These are phyloP conservation scores for Calycina herbarum DNA, from an alignment of 2,329 filamentous ascomycete genomes.

Conservation along the genomic window DNA sequence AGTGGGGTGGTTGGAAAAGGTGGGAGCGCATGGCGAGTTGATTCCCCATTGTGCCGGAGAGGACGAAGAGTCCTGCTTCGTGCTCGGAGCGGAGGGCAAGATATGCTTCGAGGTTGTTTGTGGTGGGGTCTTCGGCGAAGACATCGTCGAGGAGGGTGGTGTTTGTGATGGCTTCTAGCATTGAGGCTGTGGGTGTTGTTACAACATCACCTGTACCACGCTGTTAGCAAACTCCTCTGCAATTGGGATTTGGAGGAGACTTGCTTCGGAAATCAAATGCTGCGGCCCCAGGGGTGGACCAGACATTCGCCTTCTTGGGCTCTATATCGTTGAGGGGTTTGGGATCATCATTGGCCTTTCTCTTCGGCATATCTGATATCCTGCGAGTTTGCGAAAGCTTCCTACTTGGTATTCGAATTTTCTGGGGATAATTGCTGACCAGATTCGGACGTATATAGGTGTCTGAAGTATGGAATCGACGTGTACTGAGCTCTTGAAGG, in stretches of 20 bases:
- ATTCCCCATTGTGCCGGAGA: constrained; percentile 94
- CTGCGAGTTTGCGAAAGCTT: background rate
- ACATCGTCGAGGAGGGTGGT: constrained; percentile 83
- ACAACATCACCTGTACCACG: constrained; percentile 58
- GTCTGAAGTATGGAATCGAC: background rate
- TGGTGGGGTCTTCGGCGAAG: constrained; percentile 76
- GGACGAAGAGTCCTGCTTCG: constrained; percentile 74
- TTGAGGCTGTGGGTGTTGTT: constrained; percentile 75
- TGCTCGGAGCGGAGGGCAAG: constrained; percentile 74
- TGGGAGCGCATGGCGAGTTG: constrained; percentile 80
- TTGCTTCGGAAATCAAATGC: constrained; percentile 39
- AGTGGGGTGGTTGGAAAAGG: constrained; percentile 76
- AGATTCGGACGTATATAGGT: background rate
- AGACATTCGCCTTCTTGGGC: constrained; percentile 30
- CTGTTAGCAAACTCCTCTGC: background rate
- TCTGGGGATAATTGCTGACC: background rate
- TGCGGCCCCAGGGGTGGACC: constrained; percentile 35
- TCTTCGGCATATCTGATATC: background rate
- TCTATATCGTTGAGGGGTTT: background rate
- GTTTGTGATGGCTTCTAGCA: constrained; percentile 76
- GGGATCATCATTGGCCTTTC: background rate
- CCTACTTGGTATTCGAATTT: background rate
- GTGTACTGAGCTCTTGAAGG: constrained; percentile 7
- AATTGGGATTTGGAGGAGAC: constrained; percentile 3
- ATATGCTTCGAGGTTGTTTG: constrained; percentile 71